Percentiles rank a stretch among this genome's conserved stretches.
These are phyloP conservation scores for Narthecium ossifragum DNA, from an alignment of 106 monocot genomes.

Conservation along the genomic window DNA sequence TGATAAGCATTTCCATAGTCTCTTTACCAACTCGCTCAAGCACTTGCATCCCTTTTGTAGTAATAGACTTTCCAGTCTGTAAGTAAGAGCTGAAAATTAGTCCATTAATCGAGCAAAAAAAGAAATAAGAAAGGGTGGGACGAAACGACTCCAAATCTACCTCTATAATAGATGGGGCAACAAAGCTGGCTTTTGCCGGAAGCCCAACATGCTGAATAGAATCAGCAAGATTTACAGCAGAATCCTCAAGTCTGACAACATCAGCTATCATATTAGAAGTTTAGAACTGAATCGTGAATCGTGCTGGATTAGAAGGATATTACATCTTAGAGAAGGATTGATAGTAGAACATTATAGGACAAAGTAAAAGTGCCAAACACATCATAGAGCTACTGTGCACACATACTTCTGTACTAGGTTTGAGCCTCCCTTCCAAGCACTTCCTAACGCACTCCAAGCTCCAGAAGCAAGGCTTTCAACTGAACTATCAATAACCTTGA, in stretches of 20 bases:
- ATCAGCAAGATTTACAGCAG: conserved; percentile 69
- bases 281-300: too few species aligned
- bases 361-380: too few species aligned
- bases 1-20: conserved; percentile 74
- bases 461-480: conserved; percentile 74
- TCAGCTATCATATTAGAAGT: background rate
- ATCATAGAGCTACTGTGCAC: too few species aligned
- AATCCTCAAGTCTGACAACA: conserved; percentile 63
- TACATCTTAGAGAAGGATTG: too few species aligned
- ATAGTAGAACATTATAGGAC: too few species aligned
- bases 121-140: background rate
- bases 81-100: background rate
- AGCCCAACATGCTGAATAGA: conserved; percentile 65
- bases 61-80: conserved; percentile 73
- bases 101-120: background rate
- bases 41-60: conserved; percentile 75
- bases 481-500: conserved; percentile 69
- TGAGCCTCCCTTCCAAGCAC: conserved; percentile 74
- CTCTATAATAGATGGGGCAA: conserved; percentile 86
- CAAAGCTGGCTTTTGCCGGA: conserved; percentile 34
- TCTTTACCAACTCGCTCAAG: conserved; percentile 91
- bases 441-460: conserved; percentile 72
- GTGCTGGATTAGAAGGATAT: too few species aligned
- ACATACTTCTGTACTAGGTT: conserved; percentile 67
- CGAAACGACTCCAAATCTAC: conserved; percentile 17